Evolutionary conservation across 2,329 filamentous ascomycete species (phyloP).

Genomic region (Penicillium vulpinum): DNA sequence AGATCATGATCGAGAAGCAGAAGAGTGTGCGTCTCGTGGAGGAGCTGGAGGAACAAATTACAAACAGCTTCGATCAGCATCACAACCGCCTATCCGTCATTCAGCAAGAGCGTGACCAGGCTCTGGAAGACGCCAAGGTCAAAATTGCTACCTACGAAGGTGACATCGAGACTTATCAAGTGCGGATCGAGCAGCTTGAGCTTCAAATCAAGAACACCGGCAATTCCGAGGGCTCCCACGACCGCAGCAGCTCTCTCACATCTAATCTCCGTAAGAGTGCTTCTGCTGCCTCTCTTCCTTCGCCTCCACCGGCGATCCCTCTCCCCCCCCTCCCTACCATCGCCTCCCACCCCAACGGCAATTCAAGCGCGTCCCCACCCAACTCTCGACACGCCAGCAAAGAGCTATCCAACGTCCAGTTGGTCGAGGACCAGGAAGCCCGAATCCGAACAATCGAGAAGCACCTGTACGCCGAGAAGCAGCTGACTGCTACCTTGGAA

Average conservation of each 20-base stretch:
- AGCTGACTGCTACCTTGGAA: conserved; percentile 91
- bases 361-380: conserved; percentile 58
- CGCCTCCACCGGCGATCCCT: conserved; percentile 93
- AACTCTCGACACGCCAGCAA: conserved; percentile 77
- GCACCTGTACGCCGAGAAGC: conserved; percentile 91
- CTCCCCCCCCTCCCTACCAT: conserved; percentile 80
- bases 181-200: conserved; percentile 68
- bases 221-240: conserved; percentile 45
- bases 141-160: conserved; percentile 63
- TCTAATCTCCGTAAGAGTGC: conserved; percentile 81
- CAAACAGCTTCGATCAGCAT: conserved; percentile 91
- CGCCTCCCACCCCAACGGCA: conserved; percentile 50
- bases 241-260: conserved; percentile 59
- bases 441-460: conserved; percentile 96
- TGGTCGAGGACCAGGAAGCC: conserved; percentile 92
- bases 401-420: conserved; percentile 73
- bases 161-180: conserved; percentile 61
- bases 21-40: conserved; percentile 91
- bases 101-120: conserved; percentile 69
- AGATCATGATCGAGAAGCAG: conserved; percentile 67
- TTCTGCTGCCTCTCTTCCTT: conserved; percentile 81
- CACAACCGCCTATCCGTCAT: conserved; percentile 86
- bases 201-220: conserved; percentile 46
- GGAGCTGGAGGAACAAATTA: conserved; percentile 94
- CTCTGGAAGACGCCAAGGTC: conserved; percentile 75